phyloP scores from a whole-genome alignment of 306 rosid genomes.

The Alnus glutinosa region DNA sequence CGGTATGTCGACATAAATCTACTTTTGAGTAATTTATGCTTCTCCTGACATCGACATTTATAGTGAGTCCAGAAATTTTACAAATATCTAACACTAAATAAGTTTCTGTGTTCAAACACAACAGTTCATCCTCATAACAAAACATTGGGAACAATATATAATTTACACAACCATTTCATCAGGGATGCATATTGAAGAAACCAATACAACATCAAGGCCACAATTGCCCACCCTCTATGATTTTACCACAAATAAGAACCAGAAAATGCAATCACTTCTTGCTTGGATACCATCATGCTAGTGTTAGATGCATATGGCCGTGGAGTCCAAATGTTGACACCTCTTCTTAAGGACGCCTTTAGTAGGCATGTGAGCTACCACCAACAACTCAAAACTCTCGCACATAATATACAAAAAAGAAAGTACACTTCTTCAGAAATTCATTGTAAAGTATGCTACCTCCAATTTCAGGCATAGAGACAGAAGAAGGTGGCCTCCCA shows the following conservation, averaged over 20 bases:
- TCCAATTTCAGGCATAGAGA: conserved; percentile 54
- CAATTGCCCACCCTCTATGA: background rate
- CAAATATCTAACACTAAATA: too few relatives aligned
- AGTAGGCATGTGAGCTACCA: too few relatives aligned
- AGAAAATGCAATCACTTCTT: background rate
- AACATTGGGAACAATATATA: background rate
- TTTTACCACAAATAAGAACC: background rate
- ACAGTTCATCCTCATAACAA: background rate
- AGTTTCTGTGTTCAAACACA: too few relatives aligned
- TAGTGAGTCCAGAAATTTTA: background rate
- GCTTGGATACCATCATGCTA: background rate
- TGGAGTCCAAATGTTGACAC: background rate
- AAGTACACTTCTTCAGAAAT: background rate
- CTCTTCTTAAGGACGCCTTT: background rate
- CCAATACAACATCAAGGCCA: background rate
- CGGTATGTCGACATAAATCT: too few relatives aligned
- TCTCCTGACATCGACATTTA: background rate
- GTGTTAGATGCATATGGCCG: background rate
- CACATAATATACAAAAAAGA: too few relatives aligned
- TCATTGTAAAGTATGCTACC: conserved; percentile 38
- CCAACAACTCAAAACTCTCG: too few relatives aligned
- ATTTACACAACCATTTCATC: background rate
- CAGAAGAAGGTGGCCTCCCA: conserved; percentile 50
- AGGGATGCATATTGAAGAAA: background rate
- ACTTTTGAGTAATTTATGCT: background rate